Evolutionary conservation across 2,329 filamentous ascomycete genomes (phyloP).

Genomic region (Macrophomina phaseolina): DNA sequence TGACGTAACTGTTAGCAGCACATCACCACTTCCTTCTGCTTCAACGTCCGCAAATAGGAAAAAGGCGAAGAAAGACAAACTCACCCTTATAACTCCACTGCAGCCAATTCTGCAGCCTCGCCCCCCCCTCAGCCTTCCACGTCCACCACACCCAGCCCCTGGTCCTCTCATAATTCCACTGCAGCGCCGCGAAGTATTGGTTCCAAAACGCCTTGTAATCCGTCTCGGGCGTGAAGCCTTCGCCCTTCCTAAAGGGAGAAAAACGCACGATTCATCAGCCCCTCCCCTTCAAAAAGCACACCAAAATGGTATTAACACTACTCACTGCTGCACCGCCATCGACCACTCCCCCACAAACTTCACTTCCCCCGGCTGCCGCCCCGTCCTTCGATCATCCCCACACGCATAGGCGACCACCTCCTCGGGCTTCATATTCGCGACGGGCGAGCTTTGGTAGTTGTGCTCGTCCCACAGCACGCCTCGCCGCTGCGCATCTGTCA

Average conservation of each 20-base stretch:
- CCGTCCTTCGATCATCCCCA: not conserved
- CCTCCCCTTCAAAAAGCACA: no score
- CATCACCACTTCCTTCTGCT: not conserved
- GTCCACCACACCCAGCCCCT: conserved; percentile 66
- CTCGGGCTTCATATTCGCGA: conserved; percentile 56
- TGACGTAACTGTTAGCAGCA: not conserved
- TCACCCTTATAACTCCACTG: conserved; percentile 57
- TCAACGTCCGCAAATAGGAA: not conserved
- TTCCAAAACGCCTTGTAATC: conserved; percentile 57
- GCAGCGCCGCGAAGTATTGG: conserved; percentile 64
- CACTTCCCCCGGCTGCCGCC: not conserved
- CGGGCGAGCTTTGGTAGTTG: conserved; percentile 57
- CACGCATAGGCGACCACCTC: conserved; percentile 40
- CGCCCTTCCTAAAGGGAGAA: not conserved
- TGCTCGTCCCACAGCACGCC: conserved; percentile 59
- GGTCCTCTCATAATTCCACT: conserved; percentile 59
- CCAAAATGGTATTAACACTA: no score
- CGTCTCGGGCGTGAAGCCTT: conserved; percentile 5
- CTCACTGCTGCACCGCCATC: conserved; percentile 50
- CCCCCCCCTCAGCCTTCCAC: conserved; percentile 55
- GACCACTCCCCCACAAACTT: conserved; percentile 66
- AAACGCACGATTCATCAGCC: no score
- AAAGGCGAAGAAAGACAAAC: conserved; percentile 41
- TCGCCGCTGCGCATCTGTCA: not conserved
- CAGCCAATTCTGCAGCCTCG: conserved; percentile 47